Evolutionary conservation across 495 filamentous ascomycete genomes (phyloP).

Genomic region (Lentithecium fluviatile): DNA sequence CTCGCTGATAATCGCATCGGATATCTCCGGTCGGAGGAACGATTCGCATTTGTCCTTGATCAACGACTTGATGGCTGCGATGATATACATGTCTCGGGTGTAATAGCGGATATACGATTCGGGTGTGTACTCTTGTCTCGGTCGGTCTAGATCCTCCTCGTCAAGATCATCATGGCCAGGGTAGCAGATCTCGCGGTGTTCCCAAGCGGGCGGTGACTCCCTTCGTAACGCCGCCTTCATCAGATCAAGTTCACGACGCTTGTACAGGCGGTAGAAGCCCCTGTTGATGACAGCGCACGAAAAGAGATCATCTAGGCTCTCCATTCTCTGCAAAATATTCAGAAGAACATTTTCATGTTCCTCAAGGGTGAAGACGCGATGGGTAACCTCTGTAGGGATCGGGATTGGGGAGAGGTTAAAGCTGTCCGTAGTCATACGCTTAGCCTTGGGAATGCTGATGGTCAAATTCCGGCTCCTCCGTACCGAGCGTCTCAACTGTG

Average conservation of each 20-base stretch:
- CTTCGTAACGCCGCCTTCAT: constrained; percentile 56
- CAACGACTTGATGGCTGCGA: constrained; percentile 59
- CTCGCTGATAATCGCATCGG: constrained; percentile 54
- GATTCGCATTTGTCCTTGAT: constrained; percentile 59
- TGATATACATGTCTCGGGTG: constrained; percentile 57
- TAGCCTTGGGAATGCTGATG: constrained; percentile 21
- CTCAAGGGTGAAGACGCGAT: constrained; percentile 42
- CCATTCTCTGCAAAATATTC: constrained; percentile 51
- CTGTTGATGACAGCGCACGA: constrained; percentile 55
- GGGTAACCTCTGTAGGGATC: constrained; percentile 1
- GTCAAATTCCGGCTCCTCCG: constrained; percentile 15
- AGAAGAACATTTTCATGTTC: constrained; percentile 53
- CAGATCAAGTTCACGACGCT: constrained; percentile 56
- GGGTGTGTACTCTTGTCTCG: constrained; percentile 57
- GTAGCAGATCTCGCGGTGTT: constrained; percentile 62
- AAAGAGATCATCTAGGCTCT: constrained; percentile 59
- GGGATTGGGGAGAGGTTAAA: constrained; percentile 31
- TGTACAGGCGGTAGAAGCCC: constrained; percentile 62
- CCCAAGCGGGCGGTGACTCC: constrained; percentile 65
- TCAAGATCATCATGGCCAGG: constrained; percentile 53
- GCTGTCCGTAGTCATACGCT: constrained; percentile 16
- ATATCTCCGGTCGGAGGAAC: constrained; percentile 59
- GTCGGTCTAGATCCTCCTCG: constrained; percentile 48
- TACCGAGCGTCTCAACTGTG: constrained; percentile 12
- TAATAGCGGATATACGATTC: constrained; percentile 56